Conservation (phyloP, 495 filamentous ascomycete species). For the Pyronema omphalodes region DNA sequence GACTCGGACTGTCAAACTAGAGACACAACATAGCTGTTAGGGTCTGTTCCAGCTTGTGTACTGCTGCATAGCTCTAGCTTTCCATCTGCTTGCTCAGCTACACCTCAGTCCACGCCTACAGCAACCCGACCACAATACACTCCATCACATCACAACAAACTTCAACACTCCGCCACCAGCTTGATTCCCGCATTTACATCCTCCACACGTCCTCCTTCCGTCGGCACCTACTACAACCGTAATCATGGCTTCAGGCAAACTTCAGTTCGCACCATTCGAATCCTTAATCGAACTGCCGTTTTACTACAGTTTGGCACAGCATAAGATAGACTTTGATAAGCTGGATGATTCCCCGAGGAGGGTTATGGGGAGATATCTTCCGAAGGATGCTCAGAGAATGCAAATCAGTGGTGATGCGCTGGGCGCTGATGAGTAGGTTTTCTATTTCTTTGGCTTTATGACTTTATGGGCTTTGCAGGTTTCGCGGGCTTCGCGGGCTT, state of each 20-base stretch:
- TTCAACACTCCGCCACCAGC: too few relatives aligned
- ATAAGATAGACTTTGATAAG: constrained; percentile 91
- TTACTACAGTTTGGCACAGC: constrained; percentile 69
- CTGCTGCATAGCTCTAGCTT: too few relatives aligned
- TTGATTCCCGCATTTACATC: too few relatives aligned
- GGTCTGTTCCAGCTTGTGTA: too few relatives aligned
- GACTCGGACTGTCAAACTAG: too few relatives aligned
- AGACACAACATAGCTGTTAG: too few relatives aligned
- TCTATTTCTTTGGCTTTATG: not conserved
- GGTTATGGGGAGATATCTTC: constrained; percentile 79
- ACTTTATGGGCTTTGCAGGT: too few relatives aligned
- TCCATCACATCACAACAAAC: too few relatives aligned
- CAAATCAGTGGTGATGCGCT: constrained; percentile 77
- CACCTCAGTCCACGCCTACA: too few relatives aligned
- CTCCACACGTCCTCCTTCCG: too few relatives aligned
- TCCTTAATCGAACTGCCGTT: constrained; percentile 93
- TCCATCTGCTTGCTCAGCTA: too few relatives aligned
- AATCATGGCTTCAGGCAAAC: not conserved
- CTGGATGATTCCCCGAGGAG: constrained; percentile 79
- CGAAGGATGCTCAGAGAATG: constrained; percentile 61
- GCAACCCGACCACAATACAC: too few relatives aligned
- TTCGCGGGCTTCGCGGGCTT: not conserved
- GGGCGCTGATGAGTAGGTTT: constrained; percentile 51
- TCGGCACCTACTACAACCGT: not conserved
- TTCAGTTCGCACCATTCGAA: constrained; percentile 59